Conservation (phyloP, 2,329 filamentous ascomycete species). For the Intubia oerlemansii region DNA sequence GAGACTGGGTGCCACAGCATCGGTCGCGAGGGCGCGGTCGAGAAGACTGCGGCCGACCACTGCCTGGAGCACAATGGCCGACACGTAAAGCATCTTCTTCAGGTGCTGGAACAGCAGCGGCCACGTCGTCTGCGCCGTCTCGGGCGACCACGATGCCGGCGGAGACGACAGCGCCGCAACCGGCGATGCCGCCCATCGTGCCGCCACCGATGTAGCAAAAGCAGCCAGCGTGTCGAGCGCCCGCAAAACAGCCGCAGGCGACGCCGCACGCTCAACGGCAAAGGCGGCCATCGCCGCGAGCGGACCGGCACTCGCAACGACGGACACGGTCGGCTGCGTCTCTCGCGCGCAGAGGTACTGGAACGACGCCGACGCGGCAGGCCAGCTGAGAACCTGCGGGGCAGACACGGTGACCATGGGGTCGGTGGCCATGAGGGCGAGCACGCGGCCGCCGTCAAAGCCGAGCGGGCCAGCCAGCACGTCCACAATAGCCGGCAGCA, state of each 20-base stretch:
- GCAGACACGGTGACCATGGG: not conserved
- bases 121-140: slow-evolving; percentile 44
- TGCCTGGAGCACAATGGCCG: slow-evolving; percentile 53
- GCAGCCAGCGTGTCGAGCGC: slow-evolving; percentile 38
- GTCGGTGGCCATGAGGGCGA: slow-evolving; percentile 48
- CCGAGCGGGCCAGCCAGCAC: slow-evolving; percentile 52
- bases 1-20: slow-evolving; percentile 33
- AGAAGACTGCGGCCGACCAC: slow-evolving; percentile 42
- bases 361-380: slow-evolving; percentile 35
- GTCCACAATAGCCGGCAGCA: slow-evolving; percentile 49
- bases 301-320: slow-evolving; percentile 46
- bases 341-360: slow-evolving; percentile 34
- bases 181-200: slow-evolving; percentile 50
- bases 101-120: slow-evolving; percentile 56
- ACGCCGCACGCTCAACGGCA: slow-evolving; percentile 29
- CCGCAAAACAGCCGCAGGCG: slow-evolving; percentile 8
- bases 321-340: slow-evolving; percentile 12
- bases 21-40: slow-evolving; percentile 23
- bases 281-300: slow-evolving; percentile 43
- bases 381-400: slow-evolving; percentile 38
- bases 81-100: slow-evolving; percentile 53
- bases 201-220: slow-evolving; percentile 44
- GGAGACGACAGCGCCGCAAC: too few species aligned
- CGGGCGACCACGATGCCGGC: slow-evolving; percentile 34
- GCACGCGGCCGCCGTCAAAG: slow-evolving; percentile 54